Percentiles rank a stretch among this genome's conserved stretches.
Evolutionary conservation across 2,329 filamentous ascomycete genomes (phyloP).

Genomic region (Neofusicoccum sp.): DNA sequence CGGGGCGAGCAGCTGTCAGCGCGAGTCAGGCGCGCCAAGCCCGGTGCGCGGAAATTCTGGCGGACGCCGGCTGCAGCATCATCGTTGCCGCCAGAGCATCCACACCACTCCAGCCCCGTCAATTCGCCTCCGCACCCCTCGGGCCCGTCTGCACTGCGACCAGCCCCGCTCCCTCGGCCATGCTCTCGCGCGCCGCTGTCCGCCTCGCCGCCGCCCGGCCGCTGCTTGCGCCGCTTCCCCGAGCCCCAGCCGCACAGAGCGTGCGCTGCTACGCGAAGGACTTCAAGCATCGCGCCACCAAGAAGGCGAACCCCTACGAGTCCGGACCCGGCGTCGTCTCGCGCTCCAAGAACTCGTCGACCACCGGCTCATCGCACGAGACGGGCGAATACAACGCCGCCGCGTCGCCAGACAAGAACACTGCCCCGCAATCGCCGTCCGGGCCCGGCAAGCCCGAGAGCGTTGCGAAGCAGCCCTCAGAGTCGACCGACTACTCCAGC

Average conservation of each 20-base stretch:
- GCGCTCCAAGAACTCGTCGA: background rate
- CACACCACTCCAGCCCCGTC: conserved; percentile 12
- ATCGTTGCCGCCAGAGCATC: conserved; percentile 4
- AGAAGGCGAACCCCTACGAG: conserved; percentile 26
- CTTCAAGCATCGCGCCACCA: conserved; percentile 29
- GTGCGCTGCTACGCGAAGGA: conserved; percentile 30
- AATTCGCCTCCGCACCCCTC: conserved; percentile 11
- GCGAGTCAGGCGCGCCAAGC: conserved; percentile 18
- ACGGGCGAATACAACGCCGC: conserved; percentile 39
- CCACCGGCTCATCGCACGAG: conserved; percentile 36
- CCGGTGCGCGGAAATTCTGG: conserved; percentile 21
- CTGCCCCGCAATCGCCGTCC: conserved; percentile 30
- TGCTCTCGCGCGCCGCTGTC: conserved; percentile 40
- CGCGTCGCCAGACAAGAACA: conserved; percentile 33
- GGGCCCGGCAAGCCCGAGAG: conserved; percentile 26
- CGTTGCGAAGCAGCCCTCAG: conserved; percentile 18
- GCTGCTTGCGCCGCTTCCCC: conserved; percentile 28
- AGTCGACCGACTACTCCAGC: conserved; percentile 27
- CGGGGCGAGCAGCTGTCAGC: background rate
- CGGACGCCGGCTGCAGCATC: conserved; percentile 14
- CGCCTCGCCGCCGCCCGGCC: conserved; percentile 35
- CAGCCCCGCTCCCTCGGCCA: conserved; percentile 24
- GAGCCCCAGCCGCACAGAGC: conserved; percentile 32
- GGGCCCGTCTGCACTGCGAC: background rate
- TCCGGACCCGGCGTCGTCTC: conserved; percentile 9